Conservation (phyloP, 2,329 filamentous ascomycete genomes). For the Blastomyces emzantsi region DNA sequence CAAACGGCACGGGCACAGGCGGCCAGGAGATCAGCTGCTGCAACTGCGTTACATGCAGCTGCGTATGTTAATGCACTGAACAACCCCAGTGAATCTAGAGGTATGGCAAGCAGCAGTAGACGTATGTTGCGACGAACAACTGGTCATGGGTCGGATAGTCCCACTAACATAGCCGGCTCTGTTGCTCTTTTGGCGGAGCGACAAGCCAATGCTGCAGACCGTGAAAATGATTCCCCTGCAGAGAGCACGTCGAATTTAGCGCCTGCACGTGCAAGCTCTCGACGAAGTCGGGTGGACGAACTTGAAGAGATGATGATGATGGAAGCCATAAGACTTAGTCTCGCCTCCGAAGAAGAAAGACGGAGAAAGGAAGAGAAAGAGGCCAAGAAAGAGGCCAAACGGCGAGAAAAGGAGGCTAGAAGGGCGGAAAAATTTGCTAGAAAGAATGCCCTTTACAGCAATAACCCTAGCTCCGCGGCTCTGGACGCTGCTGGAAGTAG, state of each 20-base stretch:
- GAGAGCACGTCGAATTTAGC: constrained; percentile 28
- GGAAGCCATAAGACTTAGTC: constrained; percentile 82
- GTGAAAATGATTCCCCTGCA: constrained; percentile 31
- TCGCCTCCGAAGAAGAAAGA: constrained; percentile 92
- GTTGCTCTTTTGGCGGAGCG: constrained; percentile 41
- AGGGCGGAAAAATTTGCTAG: constrained; percentile 61
- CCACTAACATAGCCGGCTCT: constrained; percentile 36
- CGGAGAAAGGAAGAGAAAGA: constrained; percentile 77
- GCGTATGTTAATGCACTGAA: constrained; percentile 68
- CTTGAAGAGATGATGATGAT: constrained; percentile 98
- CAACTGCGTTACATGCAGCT: constrained; percentile 87
- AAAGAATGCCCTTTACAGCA: constrained; percentile 48
- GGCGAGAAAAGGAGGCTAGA: constrained; percentile 72
- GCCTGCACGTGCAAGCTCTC: constrained; percentile 43
- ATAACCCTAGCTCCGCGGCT: constrained; percentile 55
- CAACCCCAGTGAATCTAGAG: constrained; percentile 41
- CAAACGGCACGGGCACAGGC: constrained; percentile 76
- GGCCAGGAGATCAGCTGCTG: constrained; percentile 77
- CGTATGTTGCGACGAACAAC: constrained; percentile 42
- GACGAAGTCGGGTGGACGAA: constrained; percentile 65
- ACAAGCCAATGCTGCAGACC: constrained; percentile 23
- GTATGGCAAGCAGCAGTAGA: constrained; percentile 52
- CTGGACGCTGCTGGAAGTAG: constrained; percentile 39
- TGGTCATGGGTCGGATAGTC: constrained; percentile 27
- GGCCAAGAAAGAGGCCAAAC: constrained; percentile 72